These are phyloP conservation scores for Ustilago esculenta DNA, from an alignment of 1,284 basidiomycete genomes.

Conservation along the genomic window DNA sequence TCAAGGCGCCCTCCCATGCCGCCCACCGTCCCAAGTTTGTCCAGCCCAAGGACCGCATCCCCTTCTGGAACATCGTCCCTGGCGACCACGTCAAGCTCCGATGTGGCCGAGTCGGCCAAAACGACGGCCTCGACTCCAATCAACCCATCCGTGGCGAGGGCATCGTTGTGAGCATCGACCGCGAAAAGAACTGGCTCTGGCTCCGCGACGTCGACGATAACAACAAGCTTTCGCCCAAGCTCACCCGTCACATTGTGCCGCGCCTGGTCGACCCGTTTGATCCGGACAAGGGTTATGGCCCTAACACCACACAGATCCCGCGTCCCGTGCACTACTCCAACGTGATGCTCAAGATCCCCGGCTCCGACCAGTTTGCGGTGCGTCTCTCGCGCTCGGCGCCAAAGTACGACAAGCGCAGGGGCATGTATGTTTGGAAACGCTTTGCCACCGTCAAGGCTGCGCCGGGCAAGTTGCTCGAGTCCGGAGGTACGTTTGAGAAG, in stretches of 20 bases:
- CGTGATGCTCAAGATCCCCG: constrained; percentile 64
- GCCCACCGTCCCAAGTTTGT: constrained; percentile 63
- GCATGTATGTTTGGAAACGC: constrained; percentile 62
- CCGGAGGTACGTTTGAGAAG: constrained; percentile 46
- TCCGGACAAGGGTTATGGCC: constrained; percentile 57
- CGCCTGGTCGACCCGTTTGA: constrained; percentile 53
- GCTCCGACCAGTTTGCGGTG: constrained; percentile 54
- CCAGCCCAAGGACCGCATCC: constrained; percentile 67
- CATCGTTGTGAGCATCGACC: constrained; percentile 59
- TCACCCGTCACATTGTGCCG: constrained; percentile 56
- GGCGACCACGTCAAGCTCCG: constrained; percentile 66
- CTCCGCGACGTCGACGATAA: constrained; percentile 59
- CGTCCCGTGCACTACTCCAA: constrained; percentile 66
- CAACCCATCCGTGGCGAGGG: constrained; percentile 59
- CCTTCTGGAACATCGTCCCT: constrained; percentile 68
- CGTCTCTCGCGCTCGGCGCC: constrained; percentile 54
- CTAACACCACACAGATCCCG: constrained; percentile 55
- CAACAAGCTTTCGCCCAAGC: constrained; percentile 59
- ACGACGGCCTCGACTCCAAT: constrained; percentile 39
- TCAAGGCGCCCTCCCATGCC: constrained; percentile 62
- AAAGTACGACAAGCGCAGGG: constrained; percentile 49
- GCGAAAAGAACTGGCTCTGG: constrained; percentile 60
- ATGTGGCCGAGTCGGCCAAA: constrained; percentile 56
- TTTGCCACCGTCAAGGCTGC: constrained; percentile 56
- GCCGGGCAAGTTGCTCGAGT: constrained; percentile 40